phyloP scores from a whole-genome alignment of 495 filamentous ascomycete genomes.

The Neurospora sp. region DNA sequence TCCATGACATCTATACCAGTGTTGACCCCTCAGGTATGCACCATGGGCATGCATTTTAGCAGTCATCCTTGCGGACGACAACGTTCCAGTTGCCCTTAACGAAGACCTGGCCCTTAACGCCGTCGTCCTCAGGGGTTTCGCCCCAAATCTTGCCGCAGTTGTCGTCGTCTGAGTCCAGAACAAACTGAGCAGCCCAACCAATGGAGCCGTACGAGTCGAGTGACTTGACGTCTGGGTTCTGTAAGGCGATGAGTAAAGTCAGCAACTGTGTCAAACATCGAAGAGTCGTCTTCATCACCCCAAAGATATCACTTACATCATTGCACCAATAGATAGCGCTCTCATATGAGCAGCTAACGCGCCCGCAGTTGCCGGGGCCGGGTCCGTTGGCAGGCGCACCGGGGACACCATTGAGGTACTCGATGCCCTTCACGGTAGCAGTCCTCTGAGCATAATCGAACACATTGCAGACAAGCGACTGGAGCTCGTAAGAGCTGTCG shows the following conservation, averaged over 20 bases:
- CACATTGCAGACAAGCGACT: neutral
- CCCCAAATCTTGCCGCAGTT: neutral
- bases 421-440: slow-evolving; percentile 13
- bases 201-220: neutral
- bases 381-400: slow-evolving; percentile 10
- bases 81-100: neutral
- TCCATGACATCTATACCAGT: neutral
- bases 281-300: neutral
- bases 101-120: neutral
- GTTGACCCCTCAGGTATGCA: neutral
- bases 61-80: neutral
- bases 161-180: neutral
- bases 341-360: slow-evolving; percentile 15
- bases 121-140: neutral
- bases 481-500: neutral
- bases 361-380: slow-evolving; percentile 16
- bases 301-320: slow-evolving; percentile 9
- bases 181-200: neutral
- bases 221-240: neutral
- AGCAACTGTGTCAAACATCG: neutral
- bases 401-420: slow-evolving; percentile 7
- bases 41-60: neutral
- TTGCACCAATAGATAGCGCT: slow-evolving; percentile 23
- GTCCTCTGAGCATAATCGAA: neutral
- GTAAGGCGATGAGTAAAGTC: neutral